A percentile compares a stretch with the other conserved stretches of the same genome.
Conservation (phyloP, 495 filamentous ascomycete genomes). For the Penicillium cosmopolitanum region DNA sequence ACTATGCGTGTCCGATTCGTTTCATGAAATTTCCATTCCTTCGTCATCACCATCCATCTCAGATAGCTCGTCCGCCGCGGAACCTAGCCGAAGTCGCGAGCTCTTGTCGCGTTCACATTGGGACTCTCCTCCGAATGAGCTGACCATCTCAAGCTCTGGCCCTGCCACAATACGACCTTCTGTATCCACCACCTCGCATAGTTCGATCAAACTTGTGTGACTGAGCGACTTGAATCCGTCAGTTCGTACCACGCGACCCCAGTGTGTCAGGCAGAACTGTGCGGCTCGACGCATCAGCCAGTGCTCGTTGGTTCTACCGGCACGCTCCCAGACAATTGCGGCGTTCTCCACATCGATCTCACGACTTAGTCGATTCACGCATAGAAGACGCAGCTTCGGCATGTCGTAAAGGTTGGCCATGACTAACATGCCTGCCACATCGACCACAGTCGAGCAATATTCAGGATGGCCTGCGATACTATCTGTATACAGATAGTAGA, state of each 20-base stretch:
- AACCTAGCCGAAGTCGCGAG: constrained; percentile 52
- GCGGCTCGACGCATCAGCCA: constrained; percentile 89
- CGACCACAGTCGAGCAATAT: constrained; percentile 70
- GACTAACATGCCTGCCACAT: constrained; percentile 94
- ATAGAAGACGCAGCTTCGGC: constrained; percentile 85
- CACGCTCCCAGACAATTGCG: constrained; percentile 94
- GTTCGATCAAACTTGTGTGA: constrained; percentile 75
- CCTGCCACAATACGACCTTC: constrained; percentile 88
- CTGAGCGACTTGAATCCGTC: constrained; percentile 80
- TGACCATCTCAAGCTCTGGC: constrained; percentile 79
- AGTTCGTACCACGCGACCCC: constrained; percentile 92
- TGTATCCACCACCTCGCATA: constrained; percentile 90
- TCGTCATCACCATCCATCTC: constrained; percentile 73
- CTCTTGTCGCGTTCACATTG: constrained; percentile 51
- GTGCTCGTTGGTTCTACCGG: constrained; percentile 84
- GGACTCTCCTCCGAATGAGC: constrained; percentile 64
- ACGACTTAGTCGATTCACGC: constrained; percentile 81
- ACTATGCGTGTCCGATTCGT: constrained; percentile 30
- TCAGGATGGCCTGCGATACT: constrained; percentile 72
- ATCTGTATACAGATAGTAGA: constrained; percentile 97
- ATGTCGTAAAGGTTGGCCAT: constrained; percentile 98
- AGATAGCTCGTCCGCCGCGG: constrained; percentile 58
- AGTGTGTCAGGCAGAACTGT: constrained; percentile 85
- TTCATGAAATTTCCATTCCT: constrained; percentile 63
- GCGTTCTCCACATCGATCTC: constrained; percentile 94